A percentile compares a stretch with the other conserved stretches of the same genome.
Evolutionary conservation across 331 rosid genomes (phyloP).

Genomic region (Acacia concinna): DNA sequence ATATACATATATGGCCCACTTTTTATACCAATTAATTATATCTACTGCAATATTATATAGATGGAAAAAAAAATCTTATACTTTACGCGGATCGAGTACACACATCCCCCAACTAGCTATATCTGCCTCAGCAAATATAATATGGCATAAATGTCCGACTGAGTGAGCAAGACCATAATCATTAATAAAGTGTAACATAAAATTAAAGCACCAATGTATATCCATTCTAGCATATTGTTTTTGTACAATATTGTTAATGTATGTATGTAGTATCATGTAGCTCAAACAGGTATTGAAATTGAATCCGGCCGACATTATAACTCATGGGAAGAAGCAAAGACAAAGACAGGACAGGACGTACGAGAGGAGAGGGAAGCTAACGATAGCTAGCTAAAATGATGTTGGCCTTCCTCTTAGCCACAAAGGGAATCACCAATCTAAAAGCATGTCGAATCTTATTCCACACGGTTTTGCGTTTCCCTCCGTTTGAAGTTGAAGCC

Average conservation of each 20-base stretch:
- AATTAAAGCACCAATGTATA: not conserved
- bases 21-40: not conserved
- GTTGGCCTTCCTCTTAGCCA: slow-evolving; percentile 24
- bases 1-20: not conserved
- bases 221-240: not conserved
- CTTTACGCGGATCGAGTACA: not conserved
- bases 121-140: not conserved
- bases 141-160: not conserved
- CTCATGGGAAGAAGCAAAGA: not conserved
- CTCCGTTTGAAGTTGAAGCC: not conserved
- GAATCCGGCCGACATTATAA: not conserved
- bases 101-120: not conserved
- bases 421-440: slow-evolving; percentile 25
- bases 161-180: not conserved
- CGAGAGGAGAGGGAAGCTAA: not conserved
- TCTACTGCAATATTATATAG: not conserved
- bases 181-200: not conserved
- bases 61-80: not conserved
- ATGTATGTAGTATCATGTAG: no score
- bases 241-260: not conserved
- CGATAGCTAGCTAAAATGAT: not conserved
- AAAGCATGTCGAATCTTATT: slow-evolving; percentile 41
- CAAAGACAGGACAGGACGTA: not conserved
- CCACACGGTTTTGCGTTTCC: slow-evolving; percentile 49
- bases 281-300: not conserved